Conservation (phyloP, 345 rosid genomes). For the Citrus unshiu region DNA sequence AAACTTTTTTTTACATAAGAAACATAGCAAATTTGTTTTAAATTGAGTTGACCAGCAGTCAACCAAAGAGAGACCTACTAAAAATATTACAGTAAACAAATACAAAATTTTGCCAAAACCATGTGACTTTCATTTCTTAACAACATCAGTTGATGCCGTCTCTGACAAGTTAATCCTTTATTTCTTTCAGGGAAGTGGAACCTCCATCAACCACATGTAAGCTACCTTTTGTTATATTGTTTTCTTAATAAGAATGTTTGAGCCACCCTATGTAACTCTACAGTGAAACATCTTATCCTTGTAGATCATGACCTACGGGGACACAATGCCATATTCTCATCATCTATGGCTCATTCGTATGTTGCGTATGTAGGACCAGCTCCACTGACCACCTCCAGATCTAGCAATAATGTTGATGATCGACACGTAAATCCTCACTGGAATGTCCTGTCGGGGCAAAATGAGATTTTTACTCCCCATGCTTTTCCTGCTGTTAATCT, state of each 20-base stretch:
- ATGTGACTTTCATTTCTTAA: not conserved
- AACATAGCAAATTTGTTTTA: not conserved
- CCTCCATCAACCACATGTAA: slow-evolving; percentile 60
- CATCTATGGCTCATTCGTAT: slow-evolving; percentile 54
- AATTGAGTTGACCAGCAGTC: not conserved
- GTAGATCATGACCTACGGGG: slow-evolving; percentile 56
- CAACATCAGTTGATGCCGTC: not conserved
- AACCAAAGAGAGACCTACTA: not conserved
- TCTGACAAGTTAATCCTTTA: slow-evolving; percentile 22
- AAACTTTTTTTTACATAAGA: not conserved
- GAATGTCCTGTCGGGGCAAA: slow-evolving; percentile 42
- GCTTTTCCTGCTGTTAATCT: slow-evolving; percentile 44
- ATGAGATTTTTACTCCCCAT: slow-evolving; percentile 43
- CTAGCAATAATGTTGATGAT: slow-evolving; percentile 37
- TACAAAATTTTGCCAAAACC: not conserved
- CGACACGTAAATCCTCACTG: slow-evolving; percentile 43
- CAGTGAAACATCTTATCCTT: slow-evolving; percentile 15
- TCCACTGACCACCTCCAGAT: slow-evolving; percentile 39
- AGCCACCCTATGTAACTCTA: slow-evolving; percentile 10
- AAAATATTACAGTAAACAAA: not conserved
- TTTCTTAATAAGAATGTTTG: slow-evolving; percentile 7
- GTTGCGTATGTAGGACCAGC: slow-evolving; percentile 49
- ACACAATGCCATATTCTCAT: slow-evolving; percentile 39
- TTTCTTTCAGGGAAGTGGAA: slow-evolving; percentile 61
- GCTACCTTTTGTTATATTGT: slow-evolving; percentile 15